Conservation (phyloP, 129 eudicot genomes). For the Lactuca sativa region DNA sequence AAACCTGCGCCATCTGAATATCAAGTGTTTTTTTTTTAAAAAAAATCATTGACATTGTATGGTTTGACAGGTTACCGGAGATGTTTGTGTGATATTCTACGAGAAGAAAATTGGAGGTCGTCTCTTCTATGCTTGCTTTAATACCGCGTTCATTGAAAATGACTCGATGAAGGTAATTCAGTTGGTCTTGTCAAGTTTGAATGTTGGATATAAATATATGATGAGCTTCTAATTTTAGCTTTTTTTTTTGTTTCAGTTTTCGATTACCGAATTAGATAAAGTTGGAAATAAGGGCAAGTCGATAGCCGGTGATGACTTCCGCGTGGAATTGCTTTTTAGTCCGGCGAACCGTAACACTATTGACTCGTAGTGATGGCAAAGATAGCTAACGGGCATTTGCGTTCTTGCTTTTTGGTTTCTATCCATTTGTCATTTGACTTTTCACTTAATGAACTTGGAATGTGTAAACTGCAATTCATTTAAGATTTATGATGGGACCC, state of each 20-base stretch:
- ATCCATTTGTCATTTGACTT: too few species aligned
- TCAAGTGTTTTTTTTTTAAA: too few species aligned
- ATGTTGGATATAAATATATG: neutral
- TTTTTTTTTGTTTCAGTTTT: conserved; percentile 41
- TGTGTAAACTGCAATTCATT: too few species aligned
- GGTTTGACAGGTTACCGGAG: conserved; percentile 53
- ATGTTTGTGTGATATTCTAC: conserved; percentile 62
- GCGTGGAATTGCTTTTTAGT: conserved; percentile 66
- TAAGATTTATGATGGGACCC: too few species aligned
- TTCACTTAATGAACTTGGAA: too few species aligned
- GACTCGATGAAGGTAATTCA: conserved; percentile 51
- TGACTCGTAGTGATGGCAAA: conserved; percentile 5
- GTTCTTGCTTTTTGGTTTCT: too few species aligned
- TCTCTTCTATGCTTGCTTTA: conserved; percentile 74
- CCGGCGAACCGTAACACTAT: conserved; percentile 35
- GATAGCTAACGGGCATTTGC: too few species aligned
- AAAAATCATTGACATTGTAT: neutral
- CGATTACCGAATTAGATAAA: conserved; percentile 60
- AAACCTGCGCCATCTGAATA: too few species aligned
- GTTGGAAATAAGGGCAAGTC: conserved; percentile 57
- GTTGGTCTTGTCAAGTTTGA: too few species aligned
- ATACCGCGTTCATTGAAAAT: conserved; percentile 61
- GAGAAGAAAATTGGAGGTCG: conserved; percentile 72
- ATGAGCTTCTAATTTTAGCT: neutral
- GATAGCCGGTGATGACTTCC: conserved; percentile 64